These are phyloP conservation scores for Grosmannia clavigera DNA, from an alignment of 2,329 filamentous ascomycete species.

Conservation along the genomic window DNA sequence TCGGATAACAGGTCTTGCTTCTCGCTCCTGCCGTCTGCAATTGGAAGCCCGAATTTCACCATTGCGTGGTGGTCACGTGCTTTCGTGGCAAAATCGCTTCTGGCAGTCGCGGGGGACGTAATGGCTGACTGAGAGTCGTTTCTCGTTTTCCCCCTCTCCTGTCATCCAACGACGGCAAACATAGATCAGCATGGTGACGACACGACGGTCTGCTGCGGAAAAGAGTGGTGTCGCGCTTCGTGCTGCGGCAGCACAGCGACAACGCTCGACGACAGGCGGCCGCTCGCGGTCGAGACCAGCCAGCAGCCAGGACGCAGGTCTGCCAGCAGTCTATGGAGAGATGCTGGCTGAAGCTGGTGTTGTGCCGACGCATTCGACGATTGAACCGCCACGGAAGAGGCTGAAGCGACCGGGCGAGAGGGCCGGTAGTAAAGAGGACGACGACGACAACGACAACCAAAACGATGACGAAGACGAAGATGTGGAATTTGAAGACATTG, in stretches of 20 bases:
- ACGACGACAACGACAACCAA: constrained; percentile 2
- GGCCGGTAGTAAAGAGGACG: neutral
- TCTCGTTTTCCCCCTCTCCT: neutral
- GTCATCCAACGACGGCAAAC: neutral
- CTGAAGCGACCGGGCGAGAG: constrained; percentile 13
- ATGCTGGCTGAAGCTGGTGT: constrained; percentile 13
- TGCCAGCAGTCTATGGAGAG: constrained; percentile 10
- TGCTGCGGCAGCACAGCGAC: constrained; percentile 2
- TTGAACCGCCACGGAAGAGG: constrained; percentile 11
- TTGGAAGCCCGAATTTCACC: neutral
- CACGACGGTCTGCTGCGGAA: neutral
- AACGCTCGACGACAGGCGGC: constrained; percentile 4
- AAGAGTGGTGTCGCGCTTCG: constrained; percentile 1
- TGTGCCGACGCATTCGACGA: neutral
- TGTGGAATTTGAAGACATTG: constrained; percentile 14
- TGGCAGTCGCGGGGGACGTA: neutral
- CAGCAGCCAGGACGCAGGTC: neutral
- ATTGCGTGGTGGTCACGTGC: constrained; percentile 8
- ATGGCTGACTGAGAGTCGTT: neutral
- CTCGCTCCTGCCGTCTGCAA: neutral
- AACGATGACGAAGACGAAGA: constrained; percentile 11
- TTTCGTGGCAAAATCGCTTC: constrained; percentile 12
- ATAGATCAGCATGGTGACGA: neutral
- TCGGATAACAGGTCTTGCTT: neutral
- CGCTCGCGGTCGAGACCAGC: neutral